Evolutionary conservation across 495 filamentous ascomycete species (phyloP).

Genomic region (Penicillium simplicissimum): DNA sequence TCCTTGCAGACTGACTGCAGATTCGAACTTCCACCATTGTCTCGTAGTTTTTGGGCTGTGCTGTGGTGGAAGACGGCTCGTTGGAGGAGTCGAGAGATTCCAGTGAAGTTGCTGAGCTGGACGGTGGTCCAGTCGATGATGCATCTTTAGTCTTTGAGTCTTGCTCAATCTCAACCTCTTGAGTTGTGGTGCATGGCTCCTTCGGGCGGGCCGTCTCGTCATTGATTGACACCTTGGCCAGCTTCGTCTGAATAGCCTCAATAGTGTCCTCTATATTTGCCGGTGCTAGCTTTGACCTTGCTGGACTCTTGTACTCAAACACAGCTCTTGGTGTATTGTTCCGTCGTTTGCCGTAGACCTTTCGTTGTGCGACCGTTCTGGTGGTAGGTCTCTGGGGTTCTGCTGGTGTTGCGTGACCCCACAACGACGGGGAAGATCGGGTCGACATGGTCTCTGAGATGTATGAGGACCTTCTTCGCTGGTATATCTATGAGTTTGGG

Average conservation of each 20-base stretch:
- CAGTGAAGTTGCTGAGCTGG: not conserved
- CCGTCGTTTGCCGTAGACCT: conserved; percentile 47
- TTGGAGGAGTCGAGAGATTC: not conserved
- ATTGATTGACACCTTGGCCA: conserved; percentile 37
- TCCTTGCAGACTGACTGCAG: not conserved
- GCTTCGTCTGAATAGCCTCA: conserved; percentile 33
- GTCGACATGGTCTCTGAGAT: conserved; percentile 9
- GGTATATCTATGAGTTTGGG: conserved; percentile 1
- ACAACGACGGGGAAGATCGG: conserved; percentile 10
- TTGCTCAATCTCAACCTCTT: not conserved
- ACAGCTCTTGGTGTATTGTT: conserved; percentile 44
- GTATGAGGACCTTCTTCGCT: not conserved
- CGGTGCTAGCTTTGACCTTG: conserved; percentile 1
- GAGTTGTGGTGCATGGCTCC: not conserved
- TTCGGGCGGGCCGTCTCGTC: not conserved
- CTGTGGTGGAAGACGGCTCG: conserved; percentile 7
- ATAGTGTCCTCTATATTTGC: conserved; percentile 24
- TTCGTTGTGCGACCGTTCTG: conserved; percentile 30
- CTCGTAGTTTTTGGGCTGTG: conserved; percentile 20
- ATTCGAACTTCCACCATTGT: conserved; percentile 41
- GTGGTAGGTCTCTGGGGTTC: conserved; percentile 21
- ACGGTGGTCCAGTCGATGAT: not conserved
- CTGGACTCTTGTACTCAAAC: conserved; percentile 42
- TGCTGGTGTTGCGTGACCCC: conserved; percentile 24
- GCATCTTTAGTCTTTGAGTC: not conserved